Base-by-base conservation (phyloP, 768 basidiomycete genomes). In the Tephrocybe sp. region DNA sequence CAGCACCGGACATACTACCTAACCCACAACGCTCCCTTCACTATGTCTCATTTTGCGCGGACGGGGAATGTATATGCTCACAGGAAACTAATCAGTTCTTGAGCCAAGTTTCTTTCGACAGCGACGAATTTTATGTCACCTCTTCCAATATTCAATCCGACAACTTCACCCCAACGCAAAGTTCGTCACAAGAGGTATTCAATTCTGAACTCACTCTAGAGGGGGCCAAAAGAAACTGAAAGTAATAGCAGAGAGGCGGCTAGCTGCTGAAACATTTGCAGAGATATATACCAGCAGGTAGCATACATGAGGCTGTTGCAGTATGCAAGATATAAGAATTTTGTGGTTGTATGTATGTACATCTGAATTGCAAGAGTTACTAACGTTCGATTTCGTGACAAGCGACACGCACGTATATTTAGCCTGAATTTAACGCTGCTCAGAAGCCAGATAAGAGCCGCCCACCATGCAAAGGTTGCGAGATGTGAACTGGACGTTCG, bases 391-490 rank as follows among this genome's bases (percentile, higher is more conserved):
- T 7, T 29, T 16, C 37, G 9, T 7, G 7, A 37, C 11, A 29
- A 11, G 11, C 11, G 29, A 42, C 15, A 40, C 33, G 15, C 23
- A 47, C 40, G 12, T 23, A 15, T 16, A 34, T 15, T 27, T 25
- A 12, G 27, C 19, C 46, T 15, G 24, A 23, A 33, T 24, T 45
- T 61, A 82, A 65, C 79, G 72, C 44, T 70, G 63, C 49, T 86
- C 86, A 0, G 82, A 74, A 18, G 86, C 70, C 34, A 83, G 69
- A 62, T 84, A 87, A 36, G 75, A 76, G 4, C 95, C 95, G 15
- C 88, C 87, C 38, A 88, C 91, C 48, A 98, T 70, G 66, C 92
- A 94, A 27, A 99, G 77, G 67, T 99, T 99, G 12, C 95, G 82
- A 23, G 93, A 83, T 8, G 97, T 98, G 61, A 98, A 97, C 57